Evolutionary conservation across 495 filamentous ascomycete species (phyloP), one percentile per base, ranked within the genome.

Genomic region (Hapsidospora chrysogenum): DNA sequence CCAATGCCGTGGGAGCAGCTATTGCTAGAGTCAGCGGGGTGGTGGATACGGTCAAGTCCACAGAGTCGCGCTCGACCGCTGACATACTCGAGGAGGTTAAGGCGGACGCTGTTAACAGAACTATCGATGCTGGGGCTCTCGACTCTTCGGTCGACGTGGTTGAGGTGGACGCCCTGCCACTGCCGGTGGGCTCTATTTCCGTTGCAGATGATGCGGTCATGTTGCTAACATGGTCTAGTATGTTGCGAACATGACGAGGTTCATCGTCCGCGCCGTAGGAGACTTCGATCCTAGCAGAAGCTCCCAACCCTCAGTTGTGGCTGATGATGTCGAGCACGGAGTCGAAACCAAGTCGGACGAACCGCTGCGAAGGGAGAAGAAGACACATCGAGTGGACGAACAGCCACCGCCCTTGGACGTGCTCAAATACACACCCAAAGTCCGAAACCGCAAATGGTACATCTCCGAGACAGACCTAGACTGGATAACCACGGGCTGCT

Each of bases 1-100:
- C 68, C 0, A 74, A 74, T 43, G 70, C 70, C 1, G 63, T 74
- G 25, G 68, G 70, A 2, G 68, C 68, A 4, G 70, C 70, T 4
- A 68, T 61, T 33, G 59, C 64, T 10, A 58, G 63, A 36, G 63
- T 71, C 17, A 60, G 57, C 17, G 67, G 60, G 3, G 58, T 57
- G 3, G 46, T 59, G 14, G 56, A 62, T 35, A 58, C 48, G 1
- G 49, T 62, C 15, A 45, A 49, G 35, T 52, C 49, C 4, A 51
- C 46, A 3, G 54, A 47, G 26, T 35, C 35, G 3, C 49, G 44
- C 40, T 51, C 43, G 16, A 23, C 42, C 7, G 18, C 38, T 21
- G 44, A 53, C 37, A 35, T 50, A 23, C 41, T 57, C 3, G 48
- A 56, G 28, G 46, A 49, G 27, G 48, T 56, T 1, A 47, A 36